These are phyloP conservation scores for Lonicera japonica DNA, from an alignment of 129 eudicot genomes.

Conservation along the genomic window DNA sequence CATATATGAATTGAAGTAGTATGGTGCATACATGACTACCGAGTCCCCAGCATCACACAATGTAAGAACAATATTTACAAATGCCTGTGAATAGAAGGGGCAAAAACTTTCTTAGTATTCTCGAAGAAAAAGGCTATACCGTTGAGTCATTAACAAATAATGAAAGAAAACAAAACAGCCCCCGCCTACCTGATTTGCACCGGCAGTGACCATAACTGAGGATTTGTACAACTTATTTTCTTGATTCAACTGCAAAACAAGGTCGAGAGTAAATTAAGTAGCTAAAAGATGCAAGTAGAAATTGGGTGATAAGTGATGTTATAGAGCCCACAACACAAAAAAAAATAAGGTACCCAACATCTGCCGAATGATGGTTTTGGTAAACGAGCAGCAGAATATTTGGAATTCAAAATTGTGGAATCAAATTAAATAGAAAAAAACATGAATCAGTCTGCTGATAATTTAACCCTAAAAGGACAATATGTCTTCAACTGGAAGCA, in stretches of 20 bases:
- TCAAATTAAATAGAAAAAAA: too few relatives aligned
- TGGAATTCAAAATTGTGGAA: too few relatives aligned
- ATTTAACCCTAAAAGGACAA: too few relatives aligned
- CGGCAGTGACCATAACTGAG: constrained; percentile 97
- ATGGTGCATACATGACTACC: constrained; percentile 95
- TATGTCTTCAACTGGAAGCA: too few relatives aligned
- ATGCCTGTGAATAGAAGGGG: constrained; percentile 56
- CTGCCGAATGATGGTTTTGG: too few relatives aligned
- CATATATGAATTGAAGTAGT: constrained; percentile 99
- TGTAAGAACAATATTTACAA: constrained; percentile 89
- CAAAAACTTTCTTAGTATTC: constrained; percentile 1
- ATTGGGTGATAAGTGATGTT: constrained; percentile 1
- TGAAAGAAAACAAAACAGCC: not conserved
- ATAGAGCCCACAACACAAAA: not conserved
- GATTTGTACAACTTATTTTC: constrained; percentile 81
- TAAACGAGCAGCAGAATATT: too few relatives aligned
- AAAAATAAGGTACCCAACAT: too few relatives aligned
- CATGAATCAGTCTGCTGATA: too few relatives aligned
- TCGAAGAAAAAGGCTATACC: not conserved
- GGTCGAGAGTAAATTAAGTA: not conserved
- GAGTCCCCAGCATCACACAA: constrained; percentile 98
- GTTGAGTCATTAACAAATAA: not conserved
- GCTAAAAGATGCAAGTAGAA: not conserved
- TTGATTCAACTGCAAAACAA: constrained; percentile 44
- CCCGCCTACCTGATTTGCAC: constrained; percentile 93